These are phyloP conservation scores for Bipolaris oryzae DNA, from an alignment of 2,329 filamentous ascomycete genomes.

Conservation along the genomic window DNA sequence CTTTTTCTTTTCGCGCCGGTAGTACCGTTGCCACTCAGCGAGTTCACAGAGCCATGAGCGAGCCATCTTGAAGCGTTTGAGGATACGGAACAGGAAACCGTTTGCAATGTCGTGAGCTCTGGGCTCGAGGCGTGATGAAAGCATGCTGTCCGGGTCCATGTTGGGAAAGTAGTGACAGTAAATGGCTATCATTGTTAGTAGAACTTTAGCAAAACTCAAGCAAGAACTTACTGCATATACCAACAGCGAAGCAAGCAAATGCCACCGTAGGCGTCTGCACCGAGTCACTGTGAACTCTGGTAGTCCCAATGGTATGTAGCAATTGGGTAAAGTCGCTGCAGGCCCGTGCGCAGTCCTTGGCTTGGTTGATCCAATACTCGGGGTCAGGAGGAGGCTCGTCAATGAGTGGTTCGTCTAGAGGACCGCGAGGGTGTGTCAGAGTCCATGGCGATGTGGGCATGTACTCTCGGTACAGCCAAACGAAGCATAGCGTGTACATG, in stretches of 20 bases:
- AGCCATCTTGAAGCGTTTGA: constrained; percentile 23
- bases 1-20: constrained; percentile 16
- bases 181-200: constrained; percentile 51
- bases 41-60: constrained; percentile 20
- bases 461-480: constrained; percentile 72
- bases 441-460: constrained; percentile 68
- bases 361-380: constrained; percentile 67
- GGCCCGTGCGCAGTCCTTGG: constrained; percentile 66
- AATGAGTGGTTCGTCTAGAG: constrained; percentile 60
- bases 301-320: constrained; percentile 55
- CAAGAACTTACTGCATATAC: constrained; percentile 59
- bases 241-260: constrained; percentile 71
- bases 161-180: constrained; percentile 71
- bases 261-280: constrained; percentile 71
- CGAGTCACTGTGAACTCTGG: constrained; percentile 61
- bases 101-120: constrained; percentile 28
- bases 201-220: not conserved
- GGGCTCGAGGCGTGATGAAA: constrained; percentile 42
- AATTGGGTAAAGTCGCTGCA: constrained; percentile 69
- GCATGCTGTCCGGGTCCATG: constrained; percentile 67
- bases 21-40: constrained; percentile 14
- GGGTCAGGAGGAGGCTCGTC: constrained; percentile 14
- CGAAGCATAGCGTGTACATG: constrained; percentile 67
- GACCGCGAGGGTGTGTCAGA: constrained; percentile 58
- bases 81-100: constrained; percentile 21